A percentile compares a stretch with the other conserved stretches of the same genome.
These are phyloP conservation scores for Chenopodium formosanum DNA, from an alignment of 148 eudicot genomes.

Conservation along the genomic window DNA sequence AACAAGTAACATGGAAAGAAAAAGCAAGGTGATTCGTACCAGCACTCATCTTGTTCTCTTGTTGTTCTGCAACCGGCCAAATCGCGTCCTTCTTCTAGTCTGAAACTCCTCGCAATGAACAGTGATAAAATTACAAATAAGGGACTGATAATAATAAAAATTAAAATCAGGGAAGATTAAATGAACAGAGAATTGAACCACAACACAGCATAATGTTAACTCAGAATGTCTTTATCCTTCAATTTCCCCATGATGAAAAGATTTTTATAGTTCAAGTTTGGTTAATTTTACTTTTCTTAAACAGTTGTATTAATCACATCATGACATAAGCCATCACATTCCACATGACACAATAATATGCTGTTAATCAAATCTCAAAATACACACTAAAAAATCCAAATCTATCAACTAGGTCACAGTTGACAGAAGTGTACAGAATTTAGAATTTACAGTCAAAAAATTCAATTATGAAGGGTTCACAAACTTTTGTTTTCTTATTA, in stretches of 20 bases:
- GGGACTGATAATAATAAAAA: background rate
- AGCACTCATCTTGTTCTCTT: constrained; percentile 5
- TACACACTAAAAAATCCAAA: too few relatives aligned
- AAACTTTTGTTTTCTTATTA: too few relatives aligned
- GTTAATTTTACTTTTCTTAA: too few relatives aligned
- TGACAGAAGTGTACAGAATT: background rate
- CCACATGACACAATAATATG: background rate
- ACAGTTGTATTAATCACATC: too few relatives aligned
- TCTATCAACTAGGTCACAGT: background rate
- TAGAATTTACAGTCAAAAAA: too few relatives aligned
- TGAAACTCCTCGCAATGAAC: background rate
- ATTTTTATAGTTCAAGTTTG: background rate
- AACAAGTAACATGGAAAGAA: background rate
- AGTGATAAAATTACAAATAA: background rate
- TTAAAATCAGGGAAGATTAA: background rate
- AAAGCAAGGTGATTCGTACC: background rate
- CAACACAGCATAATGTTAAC: background rate
- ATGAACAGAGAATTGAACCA: background rate
- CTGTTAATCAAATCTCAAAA: too few relatives aligned
- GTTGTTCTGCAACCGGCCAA: background rate
- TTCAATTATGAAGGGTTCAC: too few relatives aligned
- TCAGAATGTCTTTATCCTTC: background rate
- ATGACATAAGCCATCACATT: background rate
- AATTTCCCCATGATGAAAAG: background rate
- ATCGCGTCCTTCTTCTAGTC: background rate